Conservation (phyloP, 108 stramenopile species). For the Pseudonitzschia multistriata region DNA sequence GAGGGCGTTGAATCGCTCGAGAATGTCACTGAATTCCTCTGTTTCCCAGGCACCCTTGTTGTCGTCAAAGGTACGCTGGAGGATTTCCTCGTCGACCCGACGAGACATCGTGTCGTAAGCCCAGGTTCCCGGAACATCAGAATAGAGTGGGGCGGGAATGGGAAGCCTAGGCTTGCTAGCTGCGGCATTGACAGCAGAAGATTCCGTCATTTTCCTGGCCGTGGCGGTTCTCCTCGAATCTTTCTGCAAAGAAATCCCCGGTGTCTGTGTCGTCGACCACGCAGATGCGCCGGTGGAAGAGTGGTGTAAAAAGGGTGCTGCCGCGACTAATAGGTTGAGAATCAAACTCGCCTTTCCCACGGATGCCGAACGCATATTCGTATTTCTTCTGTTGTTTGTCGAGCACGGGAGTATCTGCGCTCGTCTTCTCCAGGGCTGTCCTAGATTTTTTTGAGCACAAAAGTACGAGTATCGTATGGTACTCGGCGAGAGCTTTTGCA, state of each 20-base stretch:
- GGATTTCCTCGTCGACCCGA: constrained; percentile 88
- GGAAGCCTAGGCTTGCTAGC: constrained; percentile 58
- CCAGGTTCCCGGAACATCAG: constrained; percentile 88
- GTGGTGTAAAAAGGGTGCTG: too few relatives aligned
- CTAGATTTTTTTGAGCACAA: too few relatives aligned
- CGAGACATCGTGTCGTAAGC: constrained; percentile 95
- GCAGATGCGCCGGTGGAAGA: not conserved
- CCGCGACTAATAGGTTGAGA: too few relatives aligned
- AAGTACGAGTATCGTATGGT: too few relatives aligned
- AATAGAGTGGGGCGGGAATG: constrained; percentile 65
- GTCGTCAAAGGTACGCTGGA: constrained; percentile 88
- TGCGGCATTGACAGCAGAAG: not conserved
- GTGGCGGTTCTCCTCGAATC: not conserved
- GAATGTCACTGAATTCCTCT: constrained; percentile 45
- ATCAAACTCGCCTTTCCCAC: too few relatives aligned
- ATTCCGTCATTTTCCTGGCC: not conserved
- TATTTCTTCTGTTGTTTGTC: too few relatives aligned
- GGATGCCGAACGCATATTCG: too few relatives aligned
- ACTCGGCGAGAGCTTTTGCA: too few relatives aligned
- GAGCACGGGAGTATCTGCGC: too few relatives aligned
- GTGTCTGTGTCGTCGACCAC: not conserved
- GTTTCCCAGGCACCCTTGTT: constrained; percentile 61
- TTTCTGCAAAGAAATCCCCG: not conserved
- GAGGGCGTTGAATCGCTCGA: constrained; percentile 58
- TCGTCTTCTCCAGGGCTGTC: too few relatives aligned